These are phyloP conservation scores for Penicillium occitanis DNA, from an alignment of 2,329 filamentous ascomycete genomes.

Conservation along the genomic window DNA sequence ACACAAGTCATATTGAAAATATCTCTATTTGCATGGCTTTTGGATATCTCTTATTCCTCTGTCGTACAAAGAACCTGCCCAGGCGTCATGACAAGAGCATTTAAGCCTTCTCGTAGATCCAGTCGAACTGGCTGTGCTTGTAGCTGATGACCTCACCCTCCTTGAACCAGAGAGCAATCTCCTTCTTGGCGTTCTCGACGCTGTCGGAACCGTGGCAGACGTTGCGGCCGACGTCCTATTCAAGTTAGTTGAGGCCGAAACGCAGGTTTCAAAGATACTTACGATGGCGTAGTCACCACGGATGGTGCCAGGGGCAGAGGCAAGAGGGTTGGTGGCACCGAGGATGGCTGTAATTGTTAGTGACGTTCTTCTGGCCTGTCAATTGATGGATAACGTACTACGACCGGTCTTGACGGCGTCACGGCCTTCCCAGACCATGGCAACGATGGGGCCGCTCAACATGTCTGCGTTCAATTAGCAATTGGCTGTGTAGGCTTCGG, in stretches of 20 bases:
- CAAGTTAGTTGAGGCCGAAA: conserved; percentile 22
- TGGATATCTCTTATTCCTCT: conserved; percentile 16
- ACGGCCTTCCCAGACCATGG: conserved; percentile 99
- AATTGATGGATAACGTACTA: conserved; percentile 54
- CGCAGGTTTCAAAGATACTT: conserved; percentile 26
- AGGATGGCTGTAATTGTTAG: conserved; percentile 65
- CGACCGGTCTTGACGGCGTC: conserved; percentile 99
- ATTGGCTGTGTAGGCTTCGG: not conserved
- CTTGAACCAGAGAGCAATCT: conserved; percentile 99
- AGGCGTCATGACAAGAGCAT: conserved; percentile 21
- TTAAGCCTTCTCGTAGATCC: conserved; percentile 91
- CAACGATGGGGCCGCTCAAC: conserved; percentile 92
- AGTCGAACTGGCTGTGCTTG: conserved; percentile 81
- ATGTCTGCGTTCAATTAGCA: conserved; percentile 65
- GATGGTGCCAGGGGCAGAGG: conserved; percentile 95
- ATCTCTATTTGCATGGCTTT: conserved; percentile 20
- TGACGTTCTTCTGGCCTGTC: conserved; percentile 14
- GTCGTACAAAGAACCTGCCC: conserved; percentile 13
- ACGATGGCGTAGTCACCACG: conserved; percentile 86
- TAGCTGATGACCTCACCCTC: conserved; percentile 79
- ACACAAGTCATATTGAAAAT: conserved; percentile 1
- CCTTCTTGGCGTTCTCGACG: conserved; percentile 99
- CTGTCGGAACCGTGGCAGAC: conserved; percentile 99
- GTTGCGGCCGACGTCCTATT: conserved; percentile 85
- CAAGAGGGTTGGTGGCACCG: conserved; percentile 97